Percentiles rank a stretch among this genome's conserved stretches.
phyloP scores from a whole-genome alignment of 148 eudicot genomes.

The Dysphania ambrosioides region DNA sequence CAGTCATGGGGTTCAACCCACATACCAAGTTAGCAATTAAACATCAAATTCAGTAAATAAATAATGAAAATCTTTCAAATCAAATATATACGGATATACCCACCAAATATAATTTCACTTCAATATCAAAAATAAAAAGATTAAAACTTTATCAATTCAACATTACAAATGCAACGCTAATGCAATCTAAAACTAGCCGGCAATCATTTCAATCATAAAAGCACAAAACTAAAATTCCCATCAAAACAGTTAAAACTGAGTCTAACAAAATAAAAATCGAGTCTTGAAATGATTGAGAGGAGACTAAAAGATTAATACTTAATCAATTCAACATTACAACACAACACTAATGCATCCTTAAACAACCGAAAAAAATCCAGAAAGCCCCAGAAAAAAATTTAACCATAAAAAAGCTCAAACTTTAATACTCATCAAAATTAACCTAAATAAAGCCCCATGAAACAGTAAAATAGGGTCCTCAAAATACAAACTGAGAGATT shows the following conservation, averaged over 20 bases:
- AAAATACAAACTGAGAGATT: slow-evolving; percentile 68
- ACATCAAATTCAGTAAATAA: not conserved
- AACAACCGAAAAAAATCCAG: not conserved
- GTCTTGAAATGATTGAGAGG: too few relatives aligned
- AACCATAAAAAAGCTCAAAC: not conserved
- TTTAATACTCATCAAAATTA: not conserved
- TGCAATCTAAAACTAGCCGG: too few relatives aligned
- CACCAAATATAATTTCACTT: not conserved
- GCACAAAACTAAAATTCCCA: too few relatives aligned
- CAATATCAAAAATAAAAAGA: not conserved
- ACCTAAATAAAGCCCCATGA: not conserved
- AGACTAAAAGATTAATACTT: not conserved
- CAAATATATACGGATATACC: not conserved
- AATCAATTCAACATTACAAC: not conserved
- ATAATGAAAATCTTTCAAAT: too few relatives aligned
- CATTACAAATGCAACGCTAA: not conserved
- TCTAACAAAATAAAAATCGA: too few relatives aligned
- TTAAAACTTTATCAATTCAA: not conserved
- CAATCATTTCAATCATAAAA: too few relatives aligned
- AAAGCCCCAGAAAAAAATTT: not conserved
- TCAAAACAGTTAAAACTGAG: too few relatives aligned
- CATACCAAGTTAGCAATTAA: not conserved
- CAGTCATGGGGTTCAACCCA: not conserved
- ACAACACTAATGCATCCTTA: not conserved
- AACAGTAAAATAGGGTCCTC: not conserved